Conservation (phyloP, 1,284 basidiomycete species). For the Cryptococcus jaspeensis region DNA sequence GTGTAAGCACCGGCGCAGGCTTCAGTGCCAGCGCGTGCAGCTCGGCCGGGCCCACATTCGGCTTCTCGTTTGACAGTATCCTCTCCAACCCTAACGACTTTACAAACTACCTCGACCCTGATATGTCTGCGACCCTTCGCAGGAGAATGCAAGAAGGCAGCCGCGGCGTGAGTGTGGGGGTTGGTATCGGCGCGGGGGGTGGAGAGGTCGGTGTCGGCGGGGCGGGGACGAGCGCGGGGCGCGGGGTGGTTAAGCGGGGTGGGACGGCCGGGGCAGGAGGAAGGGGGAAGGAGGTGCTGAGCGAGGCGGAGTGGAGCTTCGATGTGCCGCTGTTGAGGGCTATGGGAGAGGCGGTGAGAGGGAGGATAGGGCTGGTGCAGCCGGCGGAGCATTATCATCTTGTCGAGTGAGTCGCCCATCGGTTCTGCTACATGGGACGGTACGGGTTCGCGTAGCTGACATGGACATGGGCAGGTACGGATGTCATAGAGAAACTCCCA, state of each 20-base stretch:
- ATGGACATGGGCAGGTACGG: conserved; percentile 13
- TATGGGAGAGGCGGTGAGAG: conserved; percentile 9
- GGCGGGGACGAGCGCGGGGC: neutral
- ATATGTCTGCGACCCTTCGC: neutral
- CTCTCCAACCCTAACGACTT: neutral
- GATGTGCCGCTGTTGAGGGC: conserved; percentile 13
- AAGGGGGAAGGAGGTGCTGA: conserved; percentile 4
- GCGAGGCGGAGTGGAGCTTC: conserved; percentile 24
- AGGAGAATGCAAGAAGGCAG: neutral
- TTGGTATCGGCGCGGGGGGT: neutral
- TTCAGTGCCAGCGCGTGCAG: too few species aligned
- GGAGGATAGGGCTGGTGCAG: neutral
- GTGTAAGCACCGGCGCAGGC: neutral
- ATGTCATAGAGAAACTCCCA: conserved; percentile 21
- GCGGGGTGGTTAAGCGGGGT: neutral
- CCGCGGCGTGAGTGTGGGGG: neutral
- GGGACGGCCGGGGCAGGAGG: conserved; percentile 4
- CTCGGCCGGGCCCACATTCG: neutral
- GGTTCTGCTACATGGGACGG: neutral
- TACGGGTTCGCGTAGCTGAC: neutral
- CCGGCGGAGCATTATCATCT: conserved; percentile 14
- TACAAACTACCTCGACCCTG: neutral
- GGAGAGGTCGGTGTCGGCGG: neutral
- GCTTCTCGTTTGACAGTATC: too few species aligned
- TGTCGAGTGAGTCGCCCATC: conserved; percentile 18